Conservation (phyloP, 257 asterid genomes). For the Leonotis leonurus region DNA sequence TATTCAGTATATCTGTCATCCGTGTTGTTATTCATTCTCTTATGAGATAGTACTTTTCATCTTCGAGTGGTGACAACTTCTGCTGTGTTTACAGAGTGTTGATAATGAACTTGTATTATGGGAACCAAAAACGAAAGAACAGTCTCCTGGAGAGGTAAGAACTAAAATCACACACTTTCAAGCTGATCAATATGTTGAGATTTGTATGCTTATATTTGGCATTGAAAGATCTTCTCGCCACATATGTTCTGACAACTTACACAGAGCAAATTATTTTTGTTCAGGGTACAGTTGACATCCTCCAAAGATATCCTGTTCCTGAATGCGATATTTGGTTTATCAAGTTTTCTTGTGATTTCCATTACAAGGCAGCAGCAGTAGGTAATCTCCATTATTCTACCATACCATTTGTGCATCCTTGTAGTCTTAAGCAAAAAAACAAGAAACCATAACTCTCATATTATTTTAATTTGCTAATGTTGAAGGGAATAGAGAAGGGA, state of each 20-base stretch:
- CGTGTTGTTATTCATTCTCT: background rate
- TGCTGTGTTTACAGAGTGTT: constrained; percentile 63
- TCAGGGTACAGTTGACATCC: constrained; percentile 91
- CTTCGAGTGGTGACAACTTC: background rate
- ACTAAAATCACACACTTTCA: constrained; percentile 2
- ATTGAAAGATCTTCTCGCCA: background rate
- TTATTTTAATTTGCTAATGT: constrained; percentile 11
- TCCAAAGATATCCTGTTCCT: constrained; percentile 94
- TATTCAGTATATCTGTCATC: background rate
- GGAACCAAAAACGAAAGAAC: constrained; percentile 97
- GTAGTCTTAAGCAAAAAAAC: background rate
- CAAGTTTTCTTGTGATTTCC: constrained; percentile 90
- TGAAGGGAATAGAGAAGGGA: constrained; percentile 95
- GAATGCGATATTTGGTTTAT: constrained; percentile 98
- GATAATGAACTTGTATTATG: constrained; percentile 91
- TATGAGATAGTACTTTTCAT: background rate
- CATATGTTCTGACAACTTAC: background rate
- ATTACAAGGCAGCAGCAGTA: constrained; percentile 69
- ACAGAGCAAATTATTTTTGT: constrained; percentile 19
- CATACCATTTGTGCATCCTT: background rate
- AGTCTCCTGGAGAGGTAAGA: constrained; percentile 95
- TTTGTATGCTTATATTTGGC: constrained; percentile 5
- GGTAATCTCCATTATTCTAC: constrained; percentile 35
- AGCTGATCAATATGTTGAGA: background rate
- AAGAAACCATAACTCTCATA: constrained; percentile 1